phyloP scores from a whole-genome alignment of 2,329 filamentous ascomycete species.

The Delphinella strobiligena region DNA sequence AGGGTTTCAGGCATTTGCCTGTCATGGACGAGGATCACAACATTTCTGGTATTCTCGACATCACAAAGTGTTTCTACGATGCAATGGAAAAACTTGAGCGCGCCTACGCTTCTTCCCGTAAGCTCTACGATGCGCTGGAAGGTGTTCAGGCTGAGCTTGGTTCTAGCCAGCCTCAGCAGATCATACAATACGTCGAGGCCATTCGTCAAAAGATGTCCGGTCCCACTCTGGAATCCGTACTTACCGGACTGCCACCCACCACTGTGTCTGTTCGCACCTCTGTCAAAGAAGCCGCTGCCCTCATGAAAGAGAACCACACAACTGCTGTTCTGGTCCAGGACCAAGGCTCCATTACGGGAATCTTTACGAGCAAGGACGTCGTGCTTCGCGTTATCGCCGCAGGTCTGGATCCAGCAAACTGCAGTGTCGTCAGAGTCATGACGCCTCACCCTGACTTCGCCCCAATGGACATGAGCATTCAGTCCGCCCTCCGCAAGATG shows the following conservation, averaged over 20 bases:
- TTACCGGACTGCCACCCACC: slow-evolving; percentile 82
- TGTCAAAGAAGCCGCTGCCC: slow-evolving; percentile 83
- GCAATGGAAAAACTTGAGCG: slow-evolving; percentile 99
- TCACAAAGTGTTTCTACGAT: slow-evolving; percentile 99
- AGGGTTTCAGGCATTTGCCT: slow-evolving; percentile 92
- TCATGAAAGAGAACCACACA: slow-evolving; percentile 99
- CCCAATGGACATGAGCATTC: slow-evolving; percentile 97
- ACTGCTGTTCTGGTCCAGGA: slow-evolving; percentile 94
- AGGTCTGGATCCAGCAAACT: slow-evolving; percentile 83
- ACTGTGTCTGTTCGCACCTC: slow-evolving; percentile 94
- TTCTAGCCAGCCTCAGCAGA: slow-evolving; percentile 91
- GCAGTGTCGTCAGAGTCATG: slow-evolving; percentile 98
- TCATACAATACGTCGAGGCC: slow-evolving; percentile 97
- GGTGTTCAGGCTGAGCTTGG: slow-evolving; percentile 96
- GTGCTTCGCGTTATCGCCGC: slow-evolving; percentile 96
- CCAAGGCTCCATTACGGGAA: slow-evolving; percentile 92
- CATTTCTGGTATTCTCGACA: slow-evolving; percentile 94
- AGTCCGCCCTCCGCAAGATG: slow-evolving; percentile 97
- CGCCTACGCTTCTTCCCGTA: slow-evolving; percentile 93
- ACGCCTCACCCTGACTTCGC: slow-evolving; percentile 98
- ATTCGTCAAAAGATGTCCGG: slow-evolving; percentile 95
- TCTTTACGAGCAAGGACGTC: slow-evolving; percentile 99
- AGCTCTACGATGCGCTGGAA: slow-evolving; percentile 93
- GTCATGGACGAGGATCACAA: slow-evolving; percentile 99
- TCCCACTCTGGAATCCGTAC: slow-evolving; percentile 84